Base-by-base conservation (phyloP, 2,329 filamentous ascomycete genomes). In the Chalaropsis thielavioides region DNA sequence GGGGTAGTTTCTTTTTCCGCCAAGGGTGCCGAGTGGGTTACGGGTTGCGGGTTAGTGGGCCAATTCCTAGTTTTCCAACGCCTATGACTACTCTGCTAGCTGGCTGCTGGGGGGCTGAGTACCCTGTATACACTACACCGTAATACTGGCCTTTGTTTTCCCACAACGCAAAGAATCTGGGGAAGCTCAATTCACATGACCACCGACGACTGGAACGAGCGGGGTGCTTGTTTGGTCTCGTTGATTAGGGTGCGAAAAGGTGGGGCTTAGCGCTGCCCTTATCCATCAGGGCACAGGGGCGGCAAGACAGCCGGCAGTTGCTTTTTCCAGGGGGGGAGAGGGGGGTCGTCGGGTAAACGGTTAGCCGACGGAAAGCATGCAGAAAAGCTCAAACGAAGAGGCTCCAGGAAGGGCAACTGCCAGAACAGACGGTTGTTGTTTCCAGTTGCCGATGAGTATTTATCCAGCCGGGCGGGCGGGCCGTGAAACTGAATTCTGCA, bases 1-100 rank as follows among this genome's bases (percentile, higher is more conserved):
- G 59, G 58, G 58, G 59, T 44, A 61, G n/a, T 61, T 61, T 61
- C 59, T 61, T 61, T 61, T 44, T 61, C 59, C 59, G 41, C 15
- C 22, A 31, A 31, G 41, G 13, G 3, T 13, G 31, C 31, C 31
- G 31, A 31, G 31, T 31, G 31, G 31, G 31, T 31, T 22, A n/a
- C n/a, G 44, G 22, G 44, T 19, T 19, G 5, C 15, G 13, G 44
- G n/a, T n/a, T 46, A 46, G 43, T 19, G 43, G 5, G 44, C 31
- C 6, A n/a, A n/a, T n/a, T n/a, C n/a, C n/a, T n/a, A n/a, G 43
- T 49, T 49, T 49, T 24, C n/a, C 3, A 19, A 10, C 19, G 5
- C 19, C 43, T 46, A 3, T 44, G 4, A 13, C 41, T 43, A 3
- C 31, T 31, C 31, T 31, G 31, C 31, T 31, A 31, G n/a, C n/a